A percentile compares a stretch with the other conserved stretches of the same genome.
Evolutionary conservation across 2,329 filamentous ascomycete species (phyloP).

Genomic region (Bipolaris gigantea): DNA sequence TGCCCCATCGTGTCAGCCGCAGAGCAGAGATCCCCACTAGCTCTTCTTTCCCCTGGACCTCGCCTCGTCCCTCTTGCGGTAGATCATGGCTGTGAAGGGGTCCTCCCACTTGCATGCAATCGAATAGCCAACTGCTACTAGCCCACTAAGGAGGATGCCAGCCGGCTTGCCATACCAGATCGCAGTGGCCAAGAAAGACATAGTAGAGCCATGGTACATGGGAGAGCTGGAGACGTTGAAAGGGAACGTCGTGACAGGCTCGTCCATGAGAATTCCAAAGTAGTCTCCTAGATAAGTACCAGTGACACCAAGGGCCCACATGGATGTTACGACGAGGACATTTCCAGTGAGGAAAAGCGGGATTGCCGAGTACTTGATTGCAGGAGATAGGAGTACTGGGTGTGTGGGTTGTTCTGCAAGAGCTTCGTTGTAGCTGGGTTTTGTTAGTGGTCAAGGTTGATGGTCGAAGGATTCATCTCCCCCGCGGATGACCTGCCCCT

Average conservation of each 20-base stretch:
- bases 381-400: slow-evolving; percentile 66
- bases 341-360: slow-evolving; percentile 76
- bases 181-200: slow-evolving; percentile 88
- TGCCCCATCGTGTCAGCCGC: background rate
- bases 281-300: slow-evolving; percentile 98
- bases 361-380: slow-evolving; percentile 66
- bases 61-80: slow-evolving; percentile 74
- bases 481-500: background rate
- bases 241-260: slow-evolving; percentile 90
- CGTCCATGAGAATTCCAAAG: slow-evolving; percentile 96
- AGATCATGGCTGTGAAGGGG: slow-evolving; percentile 91
- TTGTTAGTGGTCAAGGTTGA: slow-evolving; percentile 1
- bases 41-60: slow-evolving; percentile 47
- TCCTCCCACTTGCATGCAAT: slow-evolving; percentile 86
- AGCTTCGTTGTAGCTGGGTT: slow-evolving; percentile 76
- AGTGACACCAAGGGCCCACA: slow-evolving; percentile 89
- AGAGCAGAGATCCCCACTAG: slow-evolving; percentile 4
- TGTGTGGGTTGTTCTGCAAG: slow-evolving; percentile 75
- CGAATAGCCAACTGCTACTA: slow-evolving; percentile 77
- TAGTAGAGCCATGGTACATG: slow-evolving; percentile 94
- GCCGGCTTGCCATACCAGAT: slow-evolving; percentile 86
- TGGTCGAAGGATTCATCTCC: background rate
- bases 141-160: slow-evolving; percentile 72
- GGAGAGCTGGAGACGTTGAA: slow-evolving; percentile 90
- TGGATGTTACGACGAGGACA: slow-evolving; percentile 81